Conservation (phyloP, 2,329 filamentous ascomycete genomes). For the Monosporascus sp. region DNA sequence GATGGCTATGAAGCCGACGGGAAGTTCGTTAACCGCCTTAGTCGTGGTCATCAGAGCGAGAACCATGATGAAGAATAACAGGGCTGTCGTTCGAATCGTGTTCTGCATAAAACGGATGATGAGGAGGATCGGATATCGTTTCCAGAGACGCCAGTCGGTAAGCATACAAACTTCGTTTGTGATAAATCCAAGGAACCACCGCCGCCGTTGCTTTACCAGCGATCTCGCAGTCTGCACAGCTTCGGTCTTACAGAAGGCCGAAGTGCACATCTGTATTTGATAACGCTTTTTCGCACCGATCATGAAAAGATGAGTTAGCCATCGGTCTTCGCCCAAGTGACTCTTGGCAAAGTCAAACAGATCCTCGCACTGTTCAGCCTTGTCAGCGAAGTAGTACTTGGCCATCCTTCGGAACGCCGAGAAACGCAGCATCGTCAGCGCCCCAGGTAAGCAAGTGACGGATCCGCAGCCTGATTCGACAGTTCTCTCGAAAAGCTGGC, state of each 20-base stretch:
- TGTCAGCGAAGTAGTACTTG: constrained; percentile 97
- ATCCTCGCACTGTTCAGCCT: constrained; percentile 91
- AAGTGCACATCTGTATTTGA: constrained; percentile 97
- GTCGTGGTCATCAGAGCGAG: constrained; percentile 81
- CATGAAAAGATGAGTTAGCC: constrained; percentile 98
- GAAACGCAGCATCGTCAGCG: constrained; percentile 92
- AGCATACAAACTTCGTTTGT: constrained; percentile 98
- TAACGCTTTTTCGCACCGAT: constrained; percentile 89
- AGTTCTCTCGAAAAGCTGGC: constrained; percentile 90
- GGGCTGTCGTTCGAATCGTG: constrained; percentile 88
- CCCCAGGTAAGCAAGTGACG: constrained; percentile 90
- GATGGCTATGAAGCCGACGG: constrained; percentile 88
- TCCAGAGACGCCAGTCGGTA: constrained; percentile 89
- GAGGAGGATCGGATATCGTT: constrained; percentile 79
- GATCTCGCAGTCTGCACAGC: constrained; percentile 84
- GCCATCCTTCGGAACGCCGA: constrained; percentile 96
- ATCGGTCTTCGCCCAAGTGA: constrained; percentile 90
- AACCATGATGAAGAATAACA: constrained; percentile 92
- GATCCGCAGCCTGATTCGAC: constrained; percentile 92
- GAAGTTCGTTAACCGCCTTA: constrained; percentile 71
- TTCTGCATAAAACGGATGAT: constrained; percentile 91
- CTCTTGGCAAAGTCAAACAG: constrained; percentile 96
- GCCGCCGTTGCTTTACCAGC: constrained; percentile 86
- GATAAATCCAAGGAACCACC: constrained; percentile 97
- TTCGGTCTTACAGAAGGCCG: constrained; percentile 97